phyloP scores from a whole-genome alignment of 2,329 filamentous ascomycete species.

The Diaporthe sp. region DNA sequence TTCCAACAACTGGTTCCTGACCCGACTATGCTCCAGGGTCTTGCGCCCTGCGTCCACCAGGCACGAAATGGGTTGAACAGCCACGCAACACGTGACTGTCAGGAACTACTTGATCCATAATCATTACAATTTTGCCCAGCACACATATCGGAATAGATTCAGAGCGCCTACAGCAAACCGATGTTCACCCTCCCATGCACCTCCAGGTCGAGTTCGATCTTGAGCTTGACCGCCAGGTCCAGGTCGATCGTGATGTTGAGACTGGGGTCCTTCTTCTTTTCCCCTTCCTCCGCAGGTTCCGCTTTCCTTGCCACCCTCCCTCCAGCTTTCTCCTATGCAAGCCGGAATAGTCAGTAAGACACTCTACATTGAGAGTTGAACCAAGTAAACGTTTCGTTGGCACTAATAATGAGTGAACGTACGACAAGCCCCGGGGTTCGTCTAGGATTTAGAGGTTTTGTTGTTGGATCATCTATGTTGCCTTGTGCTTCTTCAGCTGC shows the following conservation, averaged over 20 bases:
- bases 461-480: not conserved
- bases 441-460: too few species aligned
- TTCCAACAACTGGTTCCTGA: not conserved
- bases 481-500: not conserved
- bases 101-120: not conserved
- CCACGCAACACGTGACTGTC: not conserved
- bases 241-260: not conserved
- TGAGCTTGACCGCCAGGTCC: not conserved
- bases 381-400: not conserved
- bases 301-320: not conserved
- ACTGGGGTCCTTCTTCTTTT: not conserved
- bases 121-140: not conserved
- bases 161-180: not conserved
- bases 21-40: not conserved
- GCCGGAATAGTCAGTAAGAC: not conserved
- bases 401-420: not conserved
- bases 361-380: not conserved
- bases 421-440: not conserved
- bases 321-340: not conserved
- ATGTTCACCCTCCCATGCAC: not conserved
- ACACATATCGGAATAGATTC: not conserved
- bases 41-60: not conserved
- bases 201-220: constrained; percentile 1
- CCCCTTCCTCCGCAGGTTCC: not conserved
- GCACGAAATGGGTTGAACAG: not conserved